A percentile compares a stretch with the other conserved stretches of the same genome.
Evolutionary conservation across 305 asterid species (phyloP).

Genomic region (Rubia tinctorum): DNA sequence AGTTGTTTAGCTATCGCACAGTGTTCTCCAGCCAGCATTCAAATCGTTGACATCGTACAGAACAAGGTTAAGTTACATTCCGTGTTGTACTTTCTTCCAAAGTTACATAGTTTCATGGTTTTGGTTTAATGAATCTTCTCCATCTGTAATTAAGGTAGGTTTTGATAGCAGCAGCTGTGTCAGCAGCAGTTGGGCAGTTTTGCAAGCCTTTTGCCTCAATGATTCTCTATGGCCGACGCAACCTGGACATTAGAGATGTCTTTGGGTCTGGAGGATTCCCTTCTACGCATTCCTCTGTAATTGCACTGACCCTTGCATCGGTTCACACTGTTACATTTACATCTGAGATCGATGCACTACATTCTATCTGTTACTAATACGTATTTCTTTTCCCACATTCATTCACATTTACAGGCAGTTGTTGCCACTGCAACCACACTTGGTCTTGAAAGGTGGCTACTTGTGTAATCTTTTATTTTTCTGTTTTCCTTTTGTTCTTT

Average conservation of each 20-base stretch:
- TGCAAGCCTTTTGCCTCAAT: slow-evolving; percentile 67
- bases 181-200: slow-evolving; percentile 81
- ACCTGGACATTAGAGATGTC: slow-evolving; percentile 47
- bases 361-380: slow-evolving; percentile 35
- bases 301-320: neutral
- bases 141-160: slow-evolving; percentile 36
- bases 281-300: slow-evolving; percentile 92
- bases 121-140: neutral
- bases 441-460: slow-evolving; percentile 65
- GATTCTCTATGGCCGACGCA: slow-evolving; percentile 42
- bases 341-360: neutral
- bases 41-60: slow-evolving; percentile 50
- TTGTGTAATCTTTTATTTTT: neutral
- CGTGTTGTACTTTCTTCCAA: neutral
- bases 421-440: slow-evolving; percentile 83
- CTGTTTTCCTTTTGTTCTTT: neutral
- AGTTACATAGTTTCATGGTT: neutral
- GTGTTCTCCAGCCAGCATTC: slow-evolving; percentile 14
- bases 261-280: slow-evolving; percentile 86
- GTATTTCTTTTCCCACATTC: slow-evolving; percentile 16
- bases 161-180: slow-evolving; percentile 63
- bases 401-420: slow-evolving; percentile 45
- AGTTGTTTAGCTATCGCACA: slow-evolving; percentile 9
- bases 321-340: neutral
- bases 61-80: slow-evolving; percentile 51